Evolutionary conservation across 2,329 filamentous ascomycete species (phyloP), one percentile per base, ranked within the genome.

Genomic region (Neofusicoccum sp.): DNA sequence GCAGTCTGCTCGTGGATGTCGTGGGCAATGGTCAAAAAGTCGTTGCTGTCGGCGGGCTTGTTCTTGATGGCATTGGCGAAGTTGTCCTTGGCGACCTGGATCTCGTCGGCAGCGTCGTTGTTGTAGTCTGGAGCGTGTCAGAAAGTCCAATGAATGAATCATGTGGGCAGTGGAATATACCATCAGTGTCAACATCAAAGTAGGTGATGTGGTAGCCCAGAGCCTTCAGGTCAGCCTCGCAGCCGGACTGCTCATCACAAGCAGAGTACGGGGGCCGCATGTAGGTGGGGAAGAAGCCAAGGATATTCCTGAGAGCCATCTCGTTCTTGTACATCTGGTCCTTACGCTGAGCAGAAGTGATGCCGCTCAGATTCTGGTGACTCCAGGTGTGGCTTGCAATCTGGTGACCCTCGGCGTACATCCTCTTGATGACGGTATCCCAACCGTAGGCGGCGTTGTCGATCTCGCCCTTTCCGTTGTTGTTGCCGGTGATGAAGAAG

Each of bases 401-500:
- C 70, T 88, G 85, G 70, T 88, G 86, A 9, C 83, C 83, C 5
- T 82, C 79, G 41, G 69, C 63, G 61, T 79, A 64, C 78, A 84
- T 84, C 63, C 82, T 80, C 72, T 83, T 80, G 61, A 87, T 81
- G n/a, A 82, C 80, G 9, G 74, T 73, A 9, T 73, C 69, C 68
- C 80, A 81, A 63, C 73, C 73, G 9, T 76, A 74, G 14, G 73
- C 76, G 3, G 77, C 71, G 59, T 80, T 76, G 63, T 86, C 84
- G 65, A 86, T 85, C 65, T 78, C 70, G 38, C 82, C 82, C 70
- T 84, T 85, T 65, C 78, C 78, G 40, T 82, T 75, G 71, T 84
- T 84, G 71, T 80, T 83, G 4, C 83, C 83, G 6, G 80, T 84
- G 63, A 89, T 78, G 71, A 89, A 89, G 70, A 90, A 90, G 1